Percentiles rank a stretch among this genome's conserved stretches.
phyloP scores from a whole-genome alignment of 176 grass and related monocot species.

The bread wheat (Triticum aestivum) region IWGSC_CS_RefSeq_v2.1 NC_057796.1:32520329-32520828 shows the following conservation, averaged over 20 bases:
- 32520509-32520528: background rate
- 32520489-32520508: background rate
- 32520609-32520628: background rate
- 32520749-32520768: background rate
- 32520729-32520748: conserved; percentile 6
- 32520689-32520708: conserved; percentile 1
- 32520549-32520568: background rate
- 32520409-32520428: background rate
- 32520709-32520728: conserved; percentile 14
- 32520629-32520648: conserved; percentile 36
- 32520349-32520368: too few species aligned
- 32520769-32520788: background rate
- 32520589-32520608: conserved; percentile 19
- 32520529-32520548: background rate
- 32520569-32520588: conserved; percentile 25
- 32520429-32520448: background rate
- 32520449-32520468: background rate
- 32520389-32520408: background rate
- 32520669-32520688: background rate
- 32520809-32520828: background rate
- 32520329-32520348: background rate
- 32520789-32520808: background rate
- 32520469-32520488: background rate
- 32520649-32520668: background rate
- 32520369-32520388: background rate